These are phyloP conservation scores for Fusarium sp. DNA, from an alignment of 2,329 filamentous ascomycete genomes.

Conservation along the genomic window DNA sequence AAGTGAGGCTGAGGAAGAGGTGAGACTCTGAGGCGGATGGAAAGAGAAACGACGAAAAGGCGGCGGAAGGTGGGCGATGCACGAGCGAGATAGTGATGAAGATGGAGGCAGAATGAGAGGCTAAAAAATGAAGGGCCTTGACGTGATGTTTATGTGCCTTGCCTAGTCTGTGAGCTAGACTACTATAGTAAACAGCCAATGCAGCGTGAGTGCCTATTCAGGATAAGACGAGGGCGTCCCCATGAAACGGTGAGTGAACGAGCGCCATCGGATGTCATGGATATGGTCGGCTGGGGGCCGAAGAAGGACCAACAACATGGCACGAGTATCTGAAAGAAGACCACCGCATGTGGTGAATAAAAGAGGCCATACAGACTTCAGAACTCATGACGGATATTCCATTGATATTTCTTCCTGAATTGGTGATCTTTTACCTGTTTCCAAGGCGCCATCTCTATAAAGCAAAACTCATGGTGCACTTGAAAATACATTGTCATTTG, in stretches of 20 bases:
- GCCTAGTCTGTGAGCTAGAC: conserved; percentile 16
- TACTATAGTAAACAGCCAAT: conserved; percentile 8
- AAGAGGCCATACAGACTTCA: background rate
- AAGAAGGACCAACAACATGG: conserved; percentile 12
- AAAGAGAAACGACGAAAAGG: conserved; percentile 8
- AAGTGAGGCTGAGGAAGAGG: background rate
- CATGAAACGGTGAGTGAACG: conserved; percentile 25
- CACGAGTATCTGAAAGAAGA: background rate
- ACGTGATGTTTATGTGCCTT: conserved; percentile 30
- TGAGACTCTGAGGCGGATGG: background rate
- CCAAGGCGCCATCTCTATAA: background rate
- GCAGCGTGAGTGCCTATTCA: conserved; percentile 26
- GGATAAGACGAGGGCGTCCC: conserved; percentile 26
- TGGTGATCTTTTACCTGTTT: no score
- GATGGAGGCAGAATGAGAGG: conserved; percentile 1
- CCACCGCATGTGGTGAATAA: background rate
- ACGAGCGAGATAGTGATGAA: conserved; percentile 11
- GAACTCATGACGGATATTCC: background rate
- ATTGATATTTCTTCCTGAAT: background rate
- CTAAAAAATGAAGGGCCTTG: conserved; percentile 15
- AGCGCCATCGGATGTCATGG: conserved; percentile 11
- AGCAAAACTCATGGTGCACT: conserved; percentile 2
- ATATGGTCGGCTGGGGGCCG: conserved; percentile 16
- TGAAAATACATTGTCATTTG: background rate
- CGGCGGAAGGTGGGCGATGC: conserved; percentile 17